Evolutionary conservation across 345 rosid species (phyloP), one percentile per base, ranked within the genome.

Genomic region (Clarkia xantiana): DNA sequence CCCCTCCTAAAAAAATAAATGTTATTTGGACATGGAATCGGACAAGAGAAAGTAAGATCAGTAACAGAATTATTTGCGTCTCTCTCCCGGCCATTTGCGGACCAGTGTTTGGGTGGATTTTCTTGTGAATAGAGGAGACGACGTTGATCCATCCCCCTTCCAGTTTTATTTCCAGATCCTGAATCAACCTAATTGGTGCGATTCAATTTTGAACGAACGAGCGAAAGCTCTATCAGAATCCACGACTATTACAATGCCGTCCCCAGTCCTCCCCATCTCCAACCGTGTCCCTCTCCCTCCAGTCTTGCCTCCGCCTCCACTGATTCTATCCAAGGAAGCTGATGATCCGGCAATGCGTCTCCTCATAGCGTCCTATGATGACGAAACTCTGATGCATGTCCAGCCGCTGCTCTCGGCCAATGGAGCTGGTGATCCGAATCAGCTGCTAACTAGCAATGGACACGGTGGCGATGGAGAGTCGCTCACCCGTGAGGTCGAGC

Each of bases 301-400:
- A 0, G 45, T 15, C 20, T 53, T 29, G 2, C 49, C 64, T 0
- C 59, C 49, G 19, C 53, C 23, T 40, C 20, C 25, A 34, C n/a
- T n/a, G n/a, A 53, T 9, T 62, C 9, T 12, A 62, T 14, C 25
- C 42, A 49, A 58, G 17, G 16, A 4, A 12, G 52, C 2, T 44
- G 73, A 72, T 40, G 81, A 76, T 20, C 78, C 89, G 9, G 58
- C 72, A 0, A 53, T 75, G 2, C 69, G 65, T 45, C 69, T 81
- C 40, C 63, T 77, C 55, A 57, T 77, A 58, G 68, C 84, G 19
- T 71, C 89, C 18, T 79, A 66, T 42, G 68, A 71, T 5, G 76
- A 74, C 40, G 74, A 73, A 23, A 69, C 60, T 45, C 18, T 51
- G 25, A 44, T 55, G 46, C 17, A 75, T 54, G 59, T 56, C 45